These are phyloP conservation scores for Mytilinidion resinicola DNA, from an alignment of 495 filamentous ascomycete species.

Conservation along the genomic window DNA sequence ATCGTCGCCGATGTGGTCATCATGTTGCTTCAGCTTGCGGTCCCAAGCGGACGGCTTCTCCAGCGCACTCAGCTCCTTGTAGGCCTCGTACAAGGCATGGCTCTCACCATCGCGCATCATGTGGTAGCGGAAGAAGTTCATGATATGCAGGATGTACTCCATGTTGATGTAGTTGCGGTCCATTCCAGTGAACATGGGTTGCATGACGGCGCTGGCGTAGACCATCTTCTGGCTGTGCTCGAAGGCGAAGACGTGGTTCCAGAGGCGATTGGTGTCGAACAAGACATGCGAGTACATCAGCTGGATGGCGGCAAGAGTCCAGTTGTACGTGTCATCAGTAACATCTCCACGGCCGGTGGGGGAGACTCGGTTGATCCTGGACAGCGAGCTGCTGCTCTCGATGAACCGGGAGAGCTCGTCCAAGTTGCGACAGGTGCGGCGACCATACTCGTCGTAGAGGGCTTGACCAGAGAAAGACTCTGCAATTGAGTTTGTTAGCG, in stretches of 20 bases:
- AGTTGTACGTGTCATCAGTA: neutral
- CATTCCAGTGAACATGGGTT: slow-evolving; percentile 27
- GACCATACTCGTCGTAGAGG: slow-evolving; percentile 4
- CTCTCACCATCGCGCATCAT: slow-evolving; percentile 25
- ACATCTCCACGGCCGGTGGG: no score
- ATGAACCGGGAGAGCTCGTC: slow-evolving; percentile 11
- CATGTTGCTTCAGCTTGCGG: slow-evolving; percentile 6
- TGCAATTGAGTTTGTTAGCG: slow-evolving; percentile 1
- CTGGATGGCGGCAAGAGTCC: slow-evolving; percentile 25
- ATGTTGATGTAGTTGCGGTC: slow-evolving; percentile 29
- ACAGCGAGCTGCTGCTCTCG: slow-evolving; percentile 8
- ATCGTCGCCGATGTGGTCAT: slow-evolving; percentile 21
- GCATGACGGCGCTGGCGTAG: slow-evolving; percentile 17
- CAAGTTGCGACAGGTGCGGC: slow-evolving; percentile 16
- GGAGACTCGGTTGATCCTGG: neutral
- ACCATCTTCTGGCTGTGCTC: slow-evolving; percentile 28
- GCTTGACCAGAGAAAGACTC: slow-evolving; percentile 18
- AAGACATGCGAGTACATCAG: slow-evolving; percentile 28
- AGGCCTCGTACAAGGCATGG: slow-evolving; percentile 19
- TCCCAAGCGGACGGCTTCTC: slow-evolving; percentile 28
- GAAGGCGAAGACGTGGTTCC: slow-evolving; percentile 18
- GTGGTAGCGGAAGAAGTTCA: slow-evolving; percentile 39
- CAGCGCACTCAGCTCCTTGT: slow-evolving; percentile 8
- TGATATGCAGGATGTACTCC: slow-evolving; percentile 28
- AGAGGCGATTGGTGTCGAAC: slow-evolving; percentile 13